A percentile compares a stretch with the other conserved stretches of the same genome.
Evolutionary conservation across 2,329 filamentous ascomycete genomes (phyloP).

Genomic region (Penicillium vulpinum): DNA sequence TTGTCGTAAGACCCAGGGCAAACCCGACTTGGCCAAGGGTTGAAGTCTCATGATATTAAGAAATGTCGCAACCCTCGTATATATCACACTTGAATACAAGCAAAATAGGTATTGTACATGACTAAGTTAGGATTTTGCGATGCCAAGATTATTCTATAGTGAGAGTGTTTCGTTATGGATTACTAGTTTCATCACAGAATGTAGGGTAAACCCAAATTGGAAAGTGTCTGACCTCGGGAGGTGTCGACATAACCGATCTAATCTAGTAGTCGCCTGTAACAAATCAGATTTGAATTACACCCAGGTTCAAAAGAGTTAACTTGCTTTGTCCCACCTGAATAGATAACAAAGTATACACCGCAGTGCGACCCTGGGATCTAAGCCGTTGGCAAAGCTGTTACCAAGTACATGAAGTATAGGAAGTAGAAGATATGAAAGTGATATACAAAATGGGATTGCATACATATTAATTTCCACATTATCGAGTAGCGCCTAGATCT

Average conservation of each 20-base stretch:
- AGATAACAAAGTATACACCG: not conserved
- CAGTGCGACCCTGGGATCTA: not conserved
- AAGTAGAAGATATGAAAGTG: not conserved
- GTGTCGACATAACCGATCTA: not conserved
- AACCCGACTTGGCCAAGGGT: not conserved
- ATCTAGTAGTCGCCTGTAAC: not conserved
- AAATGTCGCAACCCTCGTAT: not conserved
- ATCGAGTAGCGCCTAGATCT: not conserved
- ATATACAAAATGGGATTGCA: not conserved
- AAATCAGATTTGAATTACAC: not conserved
- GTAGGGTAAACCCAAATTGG: not conserved
- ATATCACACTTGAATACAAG: not conserved
- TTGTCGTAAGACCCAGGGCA: not conserved
- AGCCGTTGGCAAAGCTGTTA: not conserved
- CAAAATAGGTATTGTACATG: not conserved
- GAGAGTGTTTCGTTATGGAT: not conserved
- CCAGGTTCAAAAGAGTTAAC: not conserved
- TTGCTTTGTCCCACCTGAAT: not conserved
- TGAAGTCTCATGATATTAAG: not conserved
- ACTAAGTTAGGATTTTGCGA: not conserved
- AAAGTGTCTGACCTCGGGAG: not conserved
- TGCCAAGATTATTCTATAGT: too few species aligned
- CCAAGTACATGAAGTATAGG: not conserved
- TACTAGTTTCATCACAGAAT: not conserved
- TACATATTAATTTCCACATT: not conserved